Evolutionary conservation across 176 grass and related monocot genomes (phyloP), one percentile per base, ranked within the genome.

Genomic region (Raddia distichophylla): DNA sequence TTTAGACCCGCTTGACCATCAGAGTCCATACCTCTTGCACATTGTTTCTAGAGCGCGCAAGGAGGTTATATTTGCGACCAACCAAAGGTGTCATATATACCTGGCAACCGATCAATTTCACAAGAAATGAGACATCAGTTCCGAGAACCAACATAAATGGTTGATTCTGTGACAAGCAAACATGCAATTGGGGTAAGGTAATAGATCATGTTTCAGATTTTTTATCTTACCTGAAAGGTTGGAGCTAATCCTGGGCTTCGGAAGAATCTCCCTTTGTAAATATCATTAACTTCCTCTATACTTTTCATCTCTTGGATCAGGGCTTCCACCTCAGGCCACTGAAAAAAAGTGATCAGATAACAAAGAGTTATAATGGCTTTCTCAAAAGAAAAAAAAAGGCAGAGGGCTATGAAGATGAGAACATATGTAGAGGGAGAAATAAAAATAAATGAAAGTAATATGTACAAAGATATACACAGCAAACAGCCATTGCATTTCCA

Each of bases 321-420:
- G 44, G 71, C 85, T 51, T 99, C 89, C n/a, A 95, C 96, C 58
- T 95, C 93, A 69, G 87, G 82, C 96, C 96, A 99, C 96, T 99
- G 73, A 68, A 77, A 81, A 27, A 80, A 59, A 1, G 4, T 60
- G 68, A 62, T 71, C 4, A 64, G 32, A 83, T 43, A 63, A n/a
- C 33, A 0, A 51, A 69, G 62, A 13, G 7, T 86, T 13, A 80
- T 8, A 69, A 40, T 40, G 37, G 37, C 37, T 40, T 40, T 40
- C 37, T 40, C 37, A 40, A 40, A 40, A 40, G 27, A 40, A 40
- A 40, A 40, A 40, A 40, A 40, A 40, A 27, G 27, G 27, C 27
- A 27, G 27, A 27, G 27, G 27, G 27, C 27, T 27, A 48, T 2
- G 58, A 71, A 0, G 3, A 48, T 64, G 10, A 40, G 4, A 27